Evolutionary conservation across 2,329 filamentous ascomycete genomes (phyloP).

Genomic region (Hypoxylon sp.): DNA sequence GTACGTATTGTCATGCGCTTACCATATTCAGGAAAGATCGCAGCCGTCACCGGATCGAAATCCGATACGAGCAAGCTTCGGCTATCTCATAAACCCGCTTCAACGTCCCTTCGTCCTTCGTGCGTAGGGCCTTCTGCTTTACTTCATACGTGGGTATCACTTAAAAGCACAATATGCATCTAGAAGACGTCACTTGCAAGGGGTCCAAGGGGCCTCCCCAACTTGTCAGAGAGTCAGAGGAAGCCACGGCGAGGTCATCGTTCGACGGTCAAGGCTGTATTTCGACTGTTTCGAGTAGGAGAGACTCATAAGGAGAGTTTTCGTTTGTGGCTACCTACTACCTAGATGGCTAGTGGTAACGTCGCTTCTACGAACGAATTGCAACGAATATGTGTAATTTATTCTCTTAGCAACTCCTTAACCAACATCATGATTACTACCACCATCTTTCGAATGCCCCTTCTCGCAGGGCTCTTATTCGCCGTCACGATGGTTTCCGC

Average conservation of each 20-base stretch:
- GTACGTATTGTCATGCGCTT: background rate
- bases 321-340: background rate
- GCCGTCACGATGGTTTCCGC: constrained; percentile 35
- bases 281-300: background rate
- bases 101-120: too few relatives aligned
- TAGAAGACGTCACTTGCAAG: constrained; percentile 1
- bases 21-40: background rate
- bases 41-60: background rate
- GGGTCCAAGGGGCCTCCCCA: background rate
- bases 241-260: background rate
- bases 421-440: constrained; percentile 27
- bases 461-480: constrained; percentile 34
- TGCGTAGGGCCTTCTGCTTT: background rate
- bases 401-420: constrained; percentile 6
- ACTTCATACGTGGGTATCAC: background rate
- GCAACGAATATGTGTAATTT: background rate
- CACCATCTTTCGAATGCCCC: constrained; percentile 25
- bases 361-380: too few relatives aligned
- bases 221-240: background rate
- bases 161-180: background rate
- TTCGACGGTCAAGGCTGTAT: background rate
- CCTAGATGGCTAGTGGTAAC: too few relatives aligned
- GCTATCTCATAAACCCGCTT: too few relatives aligned
- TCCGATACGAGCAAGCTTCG: constrained; percentile 2
- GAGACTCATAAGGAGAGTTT: background rate